Evolutionary conservation across 331 rosid species (phyloP), one percentile per base, ranked within the genome.

Genomic region (Rosa hybrid): DNA sequence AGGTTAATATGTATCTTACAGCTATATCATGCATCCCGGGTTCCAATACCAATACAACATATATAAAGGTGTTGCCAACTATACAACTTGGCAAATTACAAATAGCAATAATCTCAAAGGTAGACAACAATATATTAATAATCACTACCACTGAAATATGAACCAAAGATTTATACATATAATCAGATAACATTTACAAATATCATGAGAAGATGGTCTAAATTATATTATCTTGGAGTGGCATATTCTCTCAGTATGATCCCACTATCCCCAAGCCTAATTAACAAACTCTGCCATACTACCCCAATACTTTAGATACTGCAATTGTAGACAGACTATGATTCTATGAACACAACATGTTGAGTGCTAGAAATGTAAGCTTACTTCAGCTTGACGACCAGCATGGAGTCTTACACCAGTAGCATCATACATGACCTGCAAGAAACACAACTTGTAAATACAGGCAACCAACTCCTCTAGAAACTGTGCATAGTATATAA

Each of bases 351-450:
- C 7, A 62, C 72, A 25, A 68, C 1, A 50, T 48, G 11, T 44
- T 45, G 6, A 45, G 73, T 18, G 21, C 65, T 21, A 42, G 48
- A 72, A 50, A 76, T 27, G 11, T 38, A 68, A 23, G 59, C 87
- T 76, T 72, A 86, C 90, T 81, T 86, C 90, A 54, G 90, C 90
- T 84, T 86, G 90, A 68, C 87, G 90, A 42, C 90, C 90, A 38
- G 87, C 90, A 71, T 86, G 90, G 69, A 86, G 87, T 81, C 90
- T 75, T 46, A 86, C 87, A 75, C 90, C 90, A 65, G 90, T 78
- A 68, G 90, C 90, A 71, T 86, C 90, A 57, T 86, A 86, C 87
- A 86, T 86, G 78, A 86, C 90, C 90, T 86, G 86, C 78, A 83
- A 78, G 65, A 49, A 67, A 60, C 45, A 45, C 7, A 59, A 16